Evolutionary conservation across 1,284 basidiomycete species (phyloP).

Genomic region (Ustilago esculenta): DNA sequence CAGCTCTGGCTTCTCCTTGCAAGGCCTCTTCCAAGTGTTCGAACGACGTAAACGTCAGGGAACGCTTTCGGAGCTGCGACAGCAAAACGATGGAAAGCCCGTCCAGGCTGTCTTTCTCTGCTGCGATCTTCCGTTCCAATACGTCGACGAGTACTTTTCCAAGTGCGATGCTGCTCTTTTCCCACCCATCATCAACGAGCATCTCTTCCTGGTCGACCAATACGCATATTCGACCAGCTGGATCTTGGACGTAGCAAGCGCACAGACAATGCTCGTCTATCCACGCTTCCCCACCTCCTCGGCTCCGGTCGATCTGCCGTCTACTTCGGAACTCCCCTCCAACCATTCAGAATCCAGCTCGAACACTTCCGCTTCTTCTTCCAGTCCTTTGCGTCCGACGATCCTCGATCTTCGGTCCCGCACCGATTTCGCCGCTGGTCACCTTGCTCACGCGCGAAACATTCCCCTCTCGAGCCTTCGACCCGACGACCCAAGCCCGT

Average conservation of each 20-base stretch:
- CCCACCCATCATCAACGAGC: constrained; percentile 34
- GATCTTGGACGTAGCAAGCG: constrained; percentile 22
- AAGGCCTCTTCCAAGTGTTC: constrained; percentile 41
- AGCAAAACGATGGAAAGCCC: constrained; percentile 25
- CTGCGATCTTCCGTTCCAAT: constrained; percentile 51
- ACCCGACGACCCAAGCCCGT: constrained; percentile 22
- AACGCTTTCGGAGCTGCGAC: constrained; percentile 20
- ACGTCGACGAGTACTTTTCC: constrained; percentile 44
- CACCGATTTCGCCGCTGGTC: constrained; percentile 6
- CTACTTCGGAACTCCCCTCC: constrained; percentile 6
- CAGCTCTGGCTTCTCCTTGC: constrained; percentile 34
- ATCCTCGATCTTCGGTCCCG: constrained; percentile 28
- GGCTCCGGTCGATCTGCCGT: not conserved
- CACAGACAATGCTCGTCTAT: constrained; percentile 38
- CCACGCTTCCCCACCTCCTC: constrained; percentile 10
- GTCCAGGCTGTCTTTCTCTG: constrained; percentile 44
- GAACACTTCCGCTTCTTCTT: not conserved
- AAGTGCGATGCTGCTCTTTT: constrained; percentile 22
- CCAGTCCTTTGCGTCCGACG: constrained; percentile 13
- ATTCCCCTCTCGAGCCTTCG: constrained; percentile 28
- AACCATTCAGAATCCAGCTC: constrained; percentile 13
- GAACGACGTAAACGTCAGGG: constrained; percentile 25
- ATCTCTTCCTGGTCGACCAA: constrained; percentile 39
- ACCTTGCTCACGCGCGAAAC: constrained; percentile 17
- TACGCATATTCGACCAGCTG: constrained; percentile 35